These are phyloP conservation scores for Zygosaccharomyces kombuchaensis DNA, from an alignment of 805 yeast species.

Conservation along the genomic window DNA sequence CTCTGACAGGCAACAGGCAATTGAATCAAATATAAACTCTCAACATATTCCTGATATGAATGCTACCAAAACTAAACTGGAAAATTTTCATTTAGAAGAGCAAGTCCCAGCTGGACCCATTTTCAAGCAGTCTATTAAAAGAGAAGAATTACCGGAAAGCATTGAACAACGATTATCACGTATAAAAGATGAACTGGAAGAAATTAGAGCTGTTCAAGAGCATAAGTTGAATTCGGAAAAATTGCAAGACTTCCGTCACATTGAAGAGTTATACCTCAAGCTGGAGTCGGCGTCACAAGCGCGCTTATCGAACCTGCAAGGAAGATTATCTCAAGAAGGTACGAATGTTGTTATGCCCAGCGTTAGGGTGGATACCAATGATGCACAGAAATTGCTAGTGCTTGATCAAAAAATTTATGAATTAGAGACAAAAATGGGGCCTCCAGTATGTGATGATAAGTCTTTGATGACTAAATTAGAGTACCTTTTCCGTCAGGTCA, in stretches of 20 bases:
- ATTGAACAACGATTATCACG: slow-evolving; percentile 11
- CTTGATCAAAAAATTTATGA: slow-evolving; percentile 19
- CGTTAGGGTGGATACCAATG: slow-evolving; percentile 9
- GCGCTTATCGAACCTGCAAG: not conserved
- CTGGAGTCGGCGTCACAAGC: not conserved
- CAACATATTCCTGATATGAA: not conserved
- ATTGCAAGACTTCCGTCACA: not conserved
- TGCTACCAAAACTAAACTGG: not conserved
- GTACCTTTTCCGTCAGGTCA: slow-evolving; percentile 29
- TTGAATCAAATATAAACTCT: not conserved
- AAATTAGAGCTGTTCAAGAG: slow-evolving; percentile 5
- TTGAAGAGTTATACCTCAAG: slow-evolving; percentile 4
- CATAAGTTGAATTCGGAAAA: slow-evolving; percentile 3
- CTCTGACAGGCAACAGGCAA: not conserved
- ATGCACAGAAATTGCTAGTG: slow-evolving; percentile 9
- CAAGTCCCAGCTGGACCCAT: not conserved
- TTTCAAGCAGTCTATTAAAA: not conserved
- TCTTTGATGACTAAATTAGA: slow-evolving; percentile 27
- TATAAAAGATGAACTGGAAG: slow-evolving; percentile 13
- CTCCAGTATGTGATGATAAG: slow-evolving; percentile 8
- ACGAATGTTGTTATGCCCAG: slow-evolving; percentile 1
- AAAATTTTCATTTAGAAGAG: not conserved
- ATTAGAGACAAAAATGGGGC: slow-evolving; percentile 20
- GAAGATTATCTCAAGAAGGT: not conserved
- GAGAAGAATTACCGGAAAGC: not conserved